Evolutionary conservation across 306 rosid species (phyloP).

Genomic region (Mucuna pruriens): DNA sequence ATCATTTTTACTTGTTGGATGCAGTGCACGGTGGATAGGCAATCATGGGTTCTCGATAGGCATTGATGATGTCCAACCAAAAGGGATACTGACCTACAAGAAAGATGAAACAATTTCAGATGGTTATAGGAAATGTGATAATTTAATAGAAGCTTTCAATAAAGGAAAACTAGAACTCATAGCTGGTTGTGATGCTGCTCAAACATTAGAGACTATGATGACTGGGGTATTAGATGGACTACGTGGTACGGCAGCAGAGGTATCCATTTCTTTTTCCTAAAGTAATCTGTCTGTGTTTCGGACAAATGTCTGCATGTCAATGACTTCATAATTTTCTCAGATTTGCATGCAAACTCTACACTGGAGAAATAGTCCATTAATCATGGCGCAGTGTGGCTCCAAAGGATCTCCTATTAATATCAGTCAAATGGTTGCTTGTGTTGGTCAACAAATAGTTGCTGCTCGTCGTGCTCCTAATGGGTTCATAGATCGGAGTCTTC

Average conservation of each 20-base stretch:
- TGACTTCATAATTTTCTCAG: conserved; percentile 49
- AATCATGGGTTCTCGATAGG: conserved; percentile 98
- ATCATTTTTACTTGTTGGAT: conserved; percentile 38
- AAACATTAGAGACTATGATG: conserved; percentile 75
- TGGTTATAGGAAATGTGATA: conserved; percentile 66
- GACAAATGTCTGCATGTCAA: background rate
- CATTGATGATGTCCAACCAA: conserved; percentile 95
- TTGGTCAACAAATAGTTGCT: conserved; percentile 93
- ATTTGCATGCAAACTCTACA: conserved; percentile 83
- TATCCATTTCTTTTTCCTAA: conserved; percentile 36
- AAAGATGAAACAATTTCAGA: conserved; percentile 60
- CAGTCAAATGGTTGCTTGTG: conserved; percentile 96
- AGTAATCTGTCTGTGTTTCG: background rate
- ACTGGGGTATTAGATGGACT: conserved; percentile 62
- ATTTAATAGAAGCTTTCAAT: conserved; percentile 59
- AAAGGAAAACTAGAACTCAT: conserved; percentile 71
- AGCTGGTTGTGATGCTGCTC: conserved; percentile 96
- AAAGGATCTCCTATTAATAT: conserved; percentile 94
- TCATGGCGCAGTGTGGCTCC: conserved; percentile 98
- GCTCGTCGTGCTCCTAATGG: conserved; percentile 97
- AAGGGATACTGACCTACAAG: conserved; percentile 52
- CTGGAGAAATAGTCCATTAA: conserved; percentile 98
- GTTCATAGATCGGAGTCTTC: conserved; percentile 94
- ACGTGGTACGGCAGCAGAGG: conserved; percentile 76
- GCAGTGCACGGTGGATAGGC: conserved; percentile 99